Percentiles rank a stretch among this genome's conserved stretches.
phyloP scores from a whole-genome alignment of 169 alveolate species.

The Eimeria nieschulzi region DNA sequence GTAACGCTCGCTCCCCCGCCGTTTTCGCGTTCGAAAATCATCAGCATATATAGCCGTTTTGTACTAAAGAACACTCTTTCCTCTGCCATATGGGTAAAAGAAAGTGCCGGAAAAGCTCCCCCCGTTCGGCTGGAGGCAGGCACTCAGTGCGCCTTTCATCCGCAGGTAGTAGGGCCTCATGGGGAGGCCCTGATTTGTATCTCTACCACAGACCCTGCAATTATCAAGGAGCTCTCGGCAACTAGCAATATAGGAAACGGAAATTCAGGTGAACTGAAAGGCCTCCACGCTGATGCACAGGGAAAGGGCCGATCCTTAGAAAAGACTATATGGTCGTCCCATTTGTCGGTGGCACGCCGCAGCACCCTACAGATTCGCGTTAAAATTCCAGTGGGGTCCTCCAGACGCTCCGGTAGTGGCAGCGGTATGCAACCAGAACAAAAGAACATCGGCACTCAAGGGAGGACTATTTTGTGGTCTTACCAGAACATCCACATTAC shows the following conservation, averaged over 20 bases:
- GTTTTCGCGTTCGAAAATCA: constrained; percentile 67
- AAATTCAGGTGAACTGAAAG: neutral
- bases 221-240: constrained; percentile 14
- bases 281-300: neutral
- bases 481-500: constrained; percentile 57
- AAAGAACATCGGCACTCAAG: neutral
- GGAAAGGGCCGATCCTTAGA: constrained; percentile 25
- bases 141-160: constrained; percentile 54
- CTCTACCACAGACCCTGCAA: constrained; percentile 53
- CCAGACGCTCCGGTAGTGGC: neutral
- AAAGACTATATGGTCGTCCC: constrained; percentile 48
- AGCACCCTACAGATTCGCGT: constrained; percentile 47
- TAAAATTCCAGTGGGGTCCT: constrained; percentile 4
- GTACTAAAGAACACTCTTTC: constrained; percentile 49
- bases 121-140: constrained; percentile 56
- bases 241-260: neutral
- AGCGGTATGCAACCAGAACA: neutral
- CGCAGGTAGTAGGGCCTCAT: constrained; percentile 54
- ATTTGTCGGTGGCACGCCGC: constrained; percentile 54
- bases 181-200: constrained; percentile 68
- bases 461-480: constrained; percentile 25
- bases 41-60: constrained; percentile 71
- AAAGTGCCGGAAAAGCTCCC: constrained; percentile 32
- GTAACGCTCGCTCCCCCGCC: constrained; percentile 76
- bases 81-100: constrained; percentile 56